Evolutionary conservation across 192 early-diverging fungal species (phyloP), one percentile per base, ranked within the genome.

Genomic region (Gamsiella multidivaricata): DNA sequence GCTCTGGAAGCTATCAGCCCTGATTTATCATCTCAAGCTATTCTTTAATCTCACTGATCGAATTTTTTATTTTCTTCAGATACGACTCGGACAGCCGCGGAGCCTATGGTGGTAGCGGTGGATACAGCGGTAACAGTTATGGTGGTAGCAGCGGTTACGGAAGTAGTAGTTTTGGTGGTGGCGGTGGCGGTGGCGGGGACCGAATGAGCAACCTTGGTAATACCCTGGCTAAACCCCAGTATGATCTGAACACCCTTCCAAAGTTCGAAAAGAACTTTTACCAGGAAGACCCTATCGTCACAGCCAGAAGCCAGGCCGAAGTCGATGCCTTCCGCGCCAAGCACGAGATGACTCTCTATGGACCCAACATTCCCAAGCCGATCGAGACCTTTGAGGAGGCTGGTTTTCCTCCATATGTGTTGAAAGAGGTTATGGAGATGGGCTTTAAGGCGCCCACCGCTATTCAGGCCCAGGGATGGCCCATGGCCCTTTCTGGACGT

Each of bases 231-330:
- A 82, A 69, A 26, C 84, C 84, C 18, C 83, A 93, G 69, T 97
- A 94, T 93, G 91, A 92, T 66, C 37, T 82, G 3, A 54, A 65
- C 15, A 73, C 86, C 54, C 81, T 98, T 23, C 90, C 87, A 7
- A 89, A 83, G 52, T 97, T 97, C 70, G 95, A 97, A 81, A 97
- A 97, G 85, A 97, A 98, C 84, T 99, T 99, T 74, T 99, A 99
- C 84, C 78, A 79, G n/a, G 97, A 99, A 81, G 80, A 94, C 70
- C 75, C 88, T 9, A 59, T 80, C 39, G 96, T 99, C 6, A 69
- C 88, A 4, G 76, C 70, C 10, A 89, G 94, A 55, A 82, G 88
- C 31, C 71, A 82, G 41, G 69, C 85, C 20, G 94, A 99, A 52
- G 85, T 97, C 39, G 90, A 93, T 9, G 91, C 81, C 6, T 97